Base-by-base conservation (phyloP, 352 stramenopile genomes). In the Globisporangium nodosum region DNA sequence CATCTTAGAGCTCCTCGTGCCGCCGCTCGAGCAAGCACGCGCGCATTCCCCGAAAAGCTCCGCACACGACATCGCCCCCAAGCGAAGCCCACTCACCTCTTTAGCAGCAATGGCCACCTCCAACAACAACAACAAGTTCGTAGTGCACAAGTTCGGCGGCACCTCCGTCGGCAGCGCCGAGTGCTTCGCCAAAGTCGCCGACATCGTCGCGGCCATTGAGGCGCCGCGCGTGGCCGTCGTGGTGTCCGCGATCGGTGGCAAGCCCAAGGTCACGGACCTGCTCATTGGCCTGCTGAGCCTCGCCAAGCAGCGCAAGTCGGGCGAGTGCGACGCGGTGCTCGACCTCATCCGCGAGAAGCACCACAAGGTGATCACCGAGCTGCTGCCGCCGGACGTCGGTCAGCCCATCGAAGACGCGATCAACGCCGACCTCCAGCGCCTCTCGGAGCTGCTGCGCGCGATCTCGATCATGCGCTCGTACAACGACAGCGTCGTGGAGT, bases 71-170 rank as follows among this genome's bases (percentile, higher is more conserved):
- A 27, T 27, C 24, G 24, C 24, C 24, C 24, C 24, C 43, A 30
- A 16, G 18, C 21, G 20, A n/a, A 50, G 5, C 13, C 5, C n/a
- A 11, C 9, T 27, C 18, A 31, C 3, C 18, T 12, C 20, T 49
- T 27, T n/a, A 43, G n/a, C 9, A 47, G 1, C 51, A 48, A 56
- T 56, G 51, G 51, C 46, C 20, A 33, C 46, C 12, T 5, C 45
- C 45, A 49, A 0, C 45, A 27, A 1, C 46, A 33, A 18, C 31
- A 54, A 7, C 63, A 77, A 88, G 64, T 94, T 92, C 45, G 90
- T 98, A 37, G 92, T 98, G 35, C 97, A 99, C 78, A 99, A 99
- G 69, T 99, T 99, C 73, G 97, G 97, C 57, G 97, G 97, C 45
- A 98, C 88, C 50, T 98, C 87, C 47, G 78, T 99, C 27, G 96